Evolutionary conservation across 2,329 filamentous ascomycete genomes (phyloP).

Genomic region (Colletotrichum tropicale): DNA sequence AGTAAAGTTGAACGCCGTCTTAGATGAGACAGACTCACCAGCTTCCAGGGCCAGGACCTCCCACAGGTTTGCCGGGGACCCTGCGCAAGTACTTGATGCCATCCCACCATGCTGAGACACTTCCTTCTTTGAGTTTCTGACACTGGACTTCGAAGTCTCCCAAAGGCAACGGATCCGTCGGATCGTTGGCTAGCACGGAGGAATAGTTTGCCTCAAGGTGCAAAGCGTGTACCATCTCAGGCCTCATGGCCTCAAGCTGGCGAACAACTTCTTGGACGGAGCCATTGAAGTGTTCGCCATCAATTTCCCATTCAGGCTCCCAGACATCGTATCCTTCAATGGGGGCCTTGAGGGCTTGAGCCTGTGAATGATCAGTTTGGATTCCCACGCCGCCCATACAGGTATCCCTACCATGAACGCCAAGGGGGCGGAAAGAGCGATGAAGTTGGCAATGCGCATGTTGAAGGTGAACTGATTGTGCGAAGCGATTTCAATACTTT

Average conservation of each 20-base stretch:
- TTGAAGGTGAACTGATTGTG: neutral
- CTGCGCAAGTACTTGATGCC: neutral
- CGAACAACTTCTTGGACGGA: neutral
- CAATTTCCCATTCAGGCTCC: conserved; percentile 17
- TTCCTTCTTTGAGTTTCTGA: neutral
- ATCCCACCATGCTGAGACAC: neutral
- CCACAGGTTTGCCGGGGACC: neutral
- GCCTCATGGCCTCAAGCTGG: neutral
- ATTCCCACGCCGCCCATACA: fast-evolving
- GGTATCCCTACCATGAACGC: neutral
- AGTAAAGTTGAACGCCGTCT: neutral
- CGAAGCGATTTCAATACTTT: neutral
- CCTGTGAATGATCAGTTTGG: neutral
- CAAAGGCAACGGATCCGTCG: neutral
- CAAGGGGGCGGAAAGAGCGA: neutral
- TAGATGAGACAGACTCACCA: neutral
- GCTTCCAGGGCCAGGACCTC: neutral
- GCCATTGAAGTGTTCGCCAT: neutral
- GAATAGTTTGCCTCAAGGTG: neutral
- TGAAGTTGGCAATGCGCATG: neutral
- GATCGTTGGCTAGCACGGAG: neutral
- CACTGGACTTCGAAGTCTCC: neutral
- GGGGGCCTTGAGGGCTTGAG: neutral
- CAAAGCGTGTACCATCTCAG: neutral
- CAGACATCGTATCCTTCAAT: neutral